A percentile compares a stretch with the other conserved stretches of the same genome.
These are phyloP conservation scores for Colletotrichum siamense DNA, from an alignment of 2,329 filamentous ascomycete species.

Conservation along the genomic window DNA sequence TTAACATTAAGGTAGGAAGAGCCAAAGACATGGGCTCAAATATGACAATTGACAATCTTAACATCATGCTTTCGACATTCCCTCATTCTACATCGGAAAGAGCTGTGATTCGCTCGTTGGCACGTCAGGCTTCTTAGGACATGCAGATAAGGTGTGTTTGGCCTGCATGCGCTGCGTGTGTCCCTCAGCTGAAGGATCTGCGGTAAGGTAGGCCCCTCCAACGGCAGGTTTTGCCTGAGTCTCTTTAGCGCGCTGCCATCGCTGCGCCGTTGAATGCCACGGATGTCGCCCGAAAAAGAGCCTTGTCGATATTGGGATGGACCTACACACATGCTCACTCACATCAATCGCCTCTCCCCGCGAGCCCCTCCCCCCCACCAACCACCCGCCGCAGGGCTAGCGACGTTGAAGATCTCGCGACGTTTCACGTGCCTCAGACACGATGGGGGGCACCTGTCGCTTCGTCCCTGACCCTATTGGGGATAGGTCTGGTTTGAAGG, in stretches of 20 bases:
- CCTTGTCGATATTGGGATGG: not conserved
- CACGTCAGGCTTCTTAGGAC: not conserved
- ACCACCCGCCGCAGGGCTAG: not conserved
- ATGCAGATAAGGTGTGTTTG: not conserved
- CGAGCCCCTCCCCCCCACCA: not conserved
- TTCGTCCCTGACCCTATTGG: not conserved
- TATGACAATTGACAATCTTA: not conserved
- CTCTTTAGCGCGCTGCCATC: not conserved
- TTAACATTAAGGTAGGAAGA: not conserved
- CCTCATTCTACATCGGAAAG: not conserved
- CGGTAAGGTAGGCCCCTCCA: not conserved
- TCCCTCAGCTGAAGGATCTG: not conserved
- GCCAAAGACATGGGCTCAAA: not conserved
- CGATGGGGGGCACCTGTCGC: not conserved
- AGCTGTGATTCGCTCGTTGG: not conserved
- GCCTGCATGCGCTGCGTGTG: not conserved
- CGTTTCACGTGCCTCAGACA: constrained; percentile 8
- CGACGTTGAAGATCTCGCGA: constrained; percentile 4
- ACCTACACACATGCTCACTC: not conserved
- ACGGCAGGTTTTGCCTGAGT: not conserved
- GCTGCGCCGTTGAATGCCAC: not conserved
- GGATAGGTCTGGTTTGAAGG: not conserved
- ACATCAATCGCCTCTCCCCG: not conserved
- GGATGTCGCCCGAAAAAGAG: not conserved
- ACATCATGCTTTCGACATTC: not conserved